phyloP scores from a whole-genome alignment of 257 asterid genomes.

The Solanum bulbocastanum region DNA sequence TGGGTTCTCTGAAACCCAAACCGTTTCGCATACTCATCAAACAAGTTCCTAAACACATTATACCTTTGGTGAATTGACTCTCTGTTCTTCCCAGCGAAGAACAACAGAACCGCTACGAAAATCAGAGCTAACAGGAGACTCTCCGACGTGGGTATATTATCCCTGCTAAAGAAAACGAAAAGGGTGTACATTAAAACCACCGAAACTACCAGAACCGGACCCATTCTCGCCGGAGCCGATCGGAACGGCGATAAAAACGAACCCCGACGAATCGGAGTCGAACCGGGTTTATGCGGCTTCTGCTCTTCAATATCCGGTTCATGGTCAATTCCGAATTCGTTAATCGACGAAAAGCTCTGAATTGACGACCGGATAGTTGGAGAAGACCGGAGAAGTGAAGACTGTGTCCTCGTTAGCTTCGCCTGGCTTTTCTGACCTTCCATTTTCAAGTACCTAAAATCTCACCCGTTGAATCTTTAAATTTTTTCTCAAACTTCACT shows the following conservation, averaged over 20 bases:
- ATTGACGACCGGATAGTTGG: conserved; percentile 80
- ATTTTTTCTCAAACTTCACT: not conserved
- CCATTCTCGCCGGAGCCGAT: conserved; percentile 4
- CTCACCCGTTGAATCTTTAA: conserved; percentile 5
- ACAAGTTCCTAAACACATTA: conserved; percentile 19
- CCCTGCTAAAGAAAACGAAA: conserved; percentile 39
- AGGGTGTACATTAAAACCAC: conserved; percentile 42
- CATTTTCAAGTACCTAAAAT: conserved; percentile 28
- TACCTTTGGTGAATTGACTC: conserved; percentile 26
- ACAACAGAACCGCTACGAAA: conserved; percentile 48
- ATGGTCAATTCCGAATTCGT: conserved; percentile 35
- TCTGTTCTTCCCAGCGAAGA: conserved; percentile 35
- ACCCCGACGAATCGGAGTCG: conserved; percentile 10
- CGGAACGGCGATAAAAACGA: not conserved
- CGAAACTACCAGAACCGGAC: conserved; percentile 33
- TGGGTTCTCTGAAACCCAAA: conserved; percentile 29
- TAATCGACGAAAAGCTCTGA: conserved; percentile 62
- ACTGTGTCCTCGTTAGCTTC: conserved; percentile 75
- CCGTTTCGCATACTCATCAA: conserved; percentile 21
- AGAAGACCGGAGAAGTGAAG: conserved; percentile 89
- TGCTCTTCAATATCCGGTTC: conserved; percentile 78
- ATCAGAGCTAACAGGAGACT: conserved; percentile 46
- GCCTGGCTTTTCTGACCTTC: conserved; percentile 65
- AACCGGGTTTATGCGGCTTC: conserved; percentile 63
- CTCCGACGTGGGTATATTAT: conserved; percentile 48